Conservation (phyloP, 768 basidiomycete species). For the Boletus tylopilopsis region DNA sequence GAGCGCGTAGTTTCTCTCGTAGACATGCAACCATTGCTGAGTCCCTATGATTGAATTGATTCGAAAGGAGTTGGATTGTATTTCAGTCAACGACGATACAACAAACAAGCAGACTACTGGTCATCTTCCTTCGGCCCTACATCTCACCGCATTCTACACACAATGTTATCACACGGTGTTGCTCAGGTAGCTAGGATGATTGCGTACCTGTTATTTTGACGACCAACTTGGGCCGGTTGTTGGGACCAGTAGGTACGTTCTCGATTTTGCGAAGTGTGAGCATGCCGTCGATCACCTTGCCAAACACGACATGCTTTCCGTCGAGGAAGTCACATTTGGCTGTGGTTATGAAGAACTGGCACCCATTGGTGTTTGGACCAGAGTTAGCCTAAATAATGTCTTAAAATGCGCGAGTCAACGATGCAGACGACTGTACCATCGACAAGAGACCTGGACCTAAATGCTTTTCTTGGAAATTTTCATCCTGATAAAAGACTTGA, state of each 20-base stretch:
- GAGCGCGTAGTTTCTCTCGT: not conserved
- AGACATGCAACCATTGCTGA: not conserved
- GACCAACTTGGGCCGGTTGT: slow-evolving; percentile 83
- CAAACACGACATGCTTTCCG: slow-evolving; percentile 92
- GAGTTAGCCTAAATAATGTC: slow-evolving; percentile 75
- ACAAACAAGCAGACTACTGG: not conserved
- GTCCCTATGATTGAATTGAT: not conserved
- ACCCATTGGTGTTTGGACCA: slow-evolving; percentile 91
- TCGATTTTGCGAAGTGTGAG: slow-evolving; percentile 95
- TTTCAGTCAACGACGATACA: not conserved
- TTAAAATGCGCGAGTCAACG: slow-evolving; percentile 1
- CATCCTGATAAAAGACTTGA: slow-evolving; percentile 56
- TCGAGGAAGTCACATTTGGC: slow-evolving; percentile 95
- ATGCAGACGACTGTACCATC: slow-evolving; percentile 55
- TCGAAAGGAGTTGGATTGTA: not conserved
- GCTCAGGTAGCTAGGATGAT: not conserved
- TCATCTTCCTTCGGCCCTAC: slow-evolving; percentile 29
- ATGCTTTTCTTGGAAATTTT: slow-evolving; percentile 93
- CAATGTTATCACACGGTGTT: not conserved
- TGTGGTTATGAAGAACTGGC: slow-evolving; percentile 98
- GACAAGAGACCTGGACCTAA: slow-evolving; percentile 81
- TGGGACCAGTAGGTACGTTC: slow-evolving; percentile 87
- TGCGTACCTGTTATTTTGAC: slow-evolving; percentile 81
- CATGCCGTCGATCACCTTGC: slow-evolving; percentile 88
- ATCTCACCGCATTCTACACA: slow-evolving; percentile 56